Percentiles rank a stretch among this genome's conserved stretches.
These are phyloP conservation scores for Candida tropicalis DNA, from an alignment of 1,139 yeast genomes.

Conservation along the genomic window DNA sequence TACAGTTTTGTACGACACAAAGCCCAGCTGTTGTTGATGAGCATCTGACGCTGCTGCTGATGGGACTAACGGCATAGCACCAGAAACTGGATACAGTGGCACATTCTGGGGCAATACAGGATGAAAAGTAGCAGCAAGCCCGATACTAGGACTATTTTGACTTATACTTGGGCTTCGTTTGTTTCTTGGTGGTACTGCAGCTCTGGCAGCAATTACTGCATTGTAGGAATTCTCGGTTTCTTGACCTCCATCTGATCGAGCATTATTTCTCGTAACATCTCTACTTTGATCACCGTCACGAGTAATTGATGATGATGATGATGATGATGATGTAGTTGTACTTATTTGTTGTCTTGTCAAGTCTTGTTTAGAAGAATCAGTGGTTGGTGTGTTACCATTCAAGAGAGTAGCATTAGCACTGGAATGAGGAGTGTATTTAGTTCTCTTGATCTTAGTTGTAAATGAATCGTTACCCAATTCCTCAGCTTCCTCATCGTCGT, in stretches of 20 bases:
- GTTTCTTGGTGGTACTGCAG: not conserved
- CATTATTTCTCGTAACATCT: no score
- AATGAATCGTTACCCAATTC: slow-evolving; percentile 13
- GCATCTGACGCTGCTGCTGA: no score
- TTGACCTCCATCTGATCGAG: no score
- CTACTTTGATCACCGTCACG: no score
- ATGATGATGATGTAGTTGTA: not conserved
- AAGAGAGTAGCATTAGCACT: slow-evolving; percentile 10
- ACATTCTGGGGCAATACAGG: not conserved
- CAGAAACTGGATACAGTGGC: no score
- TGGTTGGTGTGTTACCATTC: not conserved
- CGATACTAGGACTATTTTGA: not conserved
- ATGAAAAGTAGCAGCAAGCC: not conserved
- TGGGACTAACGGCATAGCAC: no score
- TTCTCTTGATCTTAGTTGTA: slow-evolving; percentile 11
- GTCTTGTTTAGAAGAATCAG: not conserved
- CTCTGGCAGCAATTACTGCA: not conserved
- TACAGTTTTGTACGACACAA: no score
- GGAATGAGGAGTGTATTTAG: slow-evolving; percentile 15
- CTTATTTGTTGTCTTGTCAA: no score
- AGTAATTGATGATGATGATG: no score
- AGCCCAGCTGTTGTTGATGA: no score
- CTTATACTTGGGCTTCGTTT: not conserved
- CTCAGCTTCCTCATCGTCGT: slow-evolving; percentile 1
- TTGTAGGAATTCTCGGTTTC: not conserved